Evolutionary conservation across 139 green algal species (phyloP), one percentile per base, ranked within the genome.

Genomic region (Chlamydomonas sp.): DNA sequence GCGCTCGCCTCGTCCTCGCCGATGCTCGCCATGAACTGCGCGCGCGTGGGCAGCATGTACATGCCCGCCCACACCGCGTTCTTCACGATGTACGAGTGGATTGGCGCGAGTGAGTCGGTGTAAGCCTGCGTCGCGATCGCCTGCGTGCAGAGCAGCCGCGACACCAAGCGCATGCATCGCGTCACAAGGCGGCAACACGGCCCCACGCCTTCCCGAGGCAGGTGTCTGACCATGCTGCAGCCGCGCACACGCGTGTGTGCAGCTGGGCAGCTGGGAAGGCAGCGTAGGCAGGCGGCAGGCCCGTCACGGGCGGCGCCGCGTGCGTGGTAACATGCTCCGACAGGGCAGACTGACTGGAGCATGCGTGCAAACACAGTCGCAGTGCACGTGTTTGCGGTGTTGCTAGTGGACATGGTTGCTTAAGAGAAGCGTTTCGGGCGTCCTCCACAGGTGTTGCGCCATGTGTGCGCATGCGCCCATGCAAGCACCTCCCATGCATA

Each of bases 41-140:
- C 66, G 0, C 70, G 58, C 0, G 66, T 37, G 3, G 77, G 77
- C 65, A 83, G 34, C 30, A 74, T 47, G 34, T 73, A 73, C 66
- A 83, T 75, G 1, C 81, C 77, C 13, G 81, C 81, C 66, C 70
- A 76, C 10, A 86, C 81, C 10, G 76, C 72, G n/a, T 68, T 75
- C 34, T 63, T 63, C 1, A 86, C 71, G 35, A 82, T 58, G 50
- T 80, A 82, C 1, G 73, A 78, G 67, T 83, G 81, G 31, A 82
- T 74, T 31, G 81, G 81, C 3, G 75, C 65, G 2, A 83, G 71
- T 3, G 73, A 48, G 24, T 65, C 39, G 63, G 74, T 3, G 65
- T 79, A 79, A 20, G 73, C 73, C 24, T 26, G 38, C 5, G 50
- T 63, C 6, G 65, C 39, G 30, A 47, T 26, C 10, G 47, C 65